phyloP scores from a whole-genome alignment of 306 rosid genomes.

The Vigna unguiculata region DNA sequence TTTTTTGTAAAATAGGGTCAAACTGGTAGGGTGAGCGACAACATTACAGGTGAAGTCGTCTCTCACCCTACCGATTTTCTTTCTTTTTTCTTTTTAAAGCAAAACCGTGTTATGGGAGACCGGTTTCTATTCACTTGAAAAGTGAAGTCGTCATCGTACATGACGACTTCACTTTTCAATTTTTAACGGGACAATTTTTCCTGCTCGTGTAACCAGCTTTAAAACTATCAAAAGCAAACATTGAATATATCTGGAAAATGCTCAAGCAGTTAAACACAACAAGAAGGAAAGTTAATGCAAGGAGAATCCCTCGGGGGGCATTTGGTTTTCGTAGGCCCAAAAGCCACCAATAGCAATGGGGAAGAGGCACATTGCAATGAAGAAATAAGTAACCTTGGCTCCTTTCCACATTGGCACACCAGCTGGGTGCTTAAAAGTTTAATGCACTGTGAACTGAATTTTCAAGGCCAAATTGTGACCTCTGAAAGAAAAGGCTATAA shows the following conservation, averaged over 20 bases:
- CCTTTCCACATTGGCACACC: slow-evolving; percentile 99
- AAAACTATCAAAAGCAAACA: slow-evolving; percentile 97
- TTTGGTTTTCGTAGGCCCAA: slow-evolving; percentile 96
- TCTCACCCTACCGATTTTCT: too few species aligned
- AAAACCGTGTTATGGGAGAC: too few species aligned
- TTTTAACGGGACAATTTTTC: slow-evolving; percentile 91
- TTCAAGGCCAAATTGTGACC: slow-evolving; percentile 92
- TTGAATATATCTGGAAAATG: slow-evolving; percentile 96
- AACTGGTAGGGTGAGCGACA: too few species aligned
- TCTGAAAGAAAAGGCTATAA: slow-evolving; percentile 94
- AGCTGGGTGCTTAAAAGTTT: slow-evolving; percentile 98
- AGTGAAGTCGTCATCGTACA: too few species aligned
- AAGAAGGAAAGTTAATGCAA: slow-evolving; percentile 85
- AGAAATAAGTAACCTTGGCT: slow-evolving; percentile 95
- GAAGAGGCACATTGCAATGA: slow-evolving; percentile 94
- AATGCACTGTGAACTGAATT: slow-evolving; percentile 99
- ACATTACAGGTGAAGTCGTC: too few species aligned
- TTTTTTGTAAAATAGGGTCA: too few species aligned
- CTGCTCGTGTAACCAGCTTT: slow-evolving; percentile 99
- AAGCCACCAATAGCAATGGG: slow-evolving; percentile 97
- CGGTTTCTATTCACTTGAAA: too few species aligned
- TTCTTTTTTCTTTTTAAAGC: too few species aligned
- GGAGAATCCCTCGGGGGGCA: slow-evolving; percentile 95
- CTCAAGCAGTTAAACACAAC: slow-evolving; percentile 96
- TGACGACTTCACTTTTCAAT: too few species aligned